Percentiles rank a stretch among this genome's conserved stretches.
phyloP scores from a whole-genome alignment of 2,329 filamentous ascomycete genomes.

The Fusarium sp. region DNA sequence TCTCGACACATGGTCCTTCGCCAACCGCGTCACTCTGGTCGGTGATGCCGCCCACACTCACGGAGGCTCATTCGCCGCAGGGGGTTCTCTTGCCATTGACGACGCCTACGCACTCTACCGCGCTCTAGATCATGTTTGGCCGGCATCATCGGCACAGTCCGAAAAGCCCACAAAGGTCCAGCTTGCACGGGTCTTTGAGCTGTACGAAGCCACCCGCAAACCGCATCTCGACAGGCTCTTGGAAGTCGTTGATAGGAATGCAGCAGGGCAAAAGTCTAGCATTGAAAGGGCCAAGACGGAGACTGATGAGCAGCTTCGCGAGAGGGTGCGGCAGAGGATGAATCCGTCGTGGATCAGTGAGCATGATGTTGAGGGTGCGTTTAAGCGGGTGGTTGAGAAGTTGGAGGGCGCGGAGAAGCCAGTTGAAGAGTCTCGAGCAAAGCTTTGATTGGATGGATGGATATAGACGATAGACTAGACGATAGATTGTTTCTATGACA shows the following conservation, averaged over 20 bases:
- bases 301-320: conserved; percentile 51
- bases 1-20: conserved; percentile 54
- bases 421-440: neutral
- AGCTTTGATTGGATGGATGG: neutral
- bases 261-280: neutral
- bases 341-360: conserved; percentile 57
- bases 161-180: conserved; percentile 23
- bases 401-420: neutral
- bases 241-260: conserved; percentile 20
- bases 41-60: conserved; percentile 55
- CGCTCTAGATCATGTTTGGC: conserved; percentile 47
- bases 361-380: conserved; percentile 55
- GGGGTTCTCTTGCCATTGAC: conserved; percentile 49
- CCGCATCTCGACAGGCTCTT: conserved; percentile 50
- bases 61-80: conserved; percentile 53
- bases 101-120: conserved; percentile 52
- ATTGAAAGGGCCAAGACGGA: conserved; percentile 27
- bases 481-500: too few species aligned
- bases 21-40: conserved; percentile 48
- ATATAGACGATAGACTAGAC: too few species aligned
- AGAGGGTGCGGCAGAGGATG: conserved; percentile 48
- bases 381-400: conserved; percentile 45
- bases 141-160: conserved; percentile 9
- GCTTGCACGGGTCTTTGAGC: conserved; percentile 45
- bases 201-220: conserved; percentile 56